A percentile compares a stretch with the other conserved stretches of the same genome.
phyloP scores from a whole-genome alignment of 1,284 basidiomycete genomes.

The Ganoderma resinaceum region DNA sequence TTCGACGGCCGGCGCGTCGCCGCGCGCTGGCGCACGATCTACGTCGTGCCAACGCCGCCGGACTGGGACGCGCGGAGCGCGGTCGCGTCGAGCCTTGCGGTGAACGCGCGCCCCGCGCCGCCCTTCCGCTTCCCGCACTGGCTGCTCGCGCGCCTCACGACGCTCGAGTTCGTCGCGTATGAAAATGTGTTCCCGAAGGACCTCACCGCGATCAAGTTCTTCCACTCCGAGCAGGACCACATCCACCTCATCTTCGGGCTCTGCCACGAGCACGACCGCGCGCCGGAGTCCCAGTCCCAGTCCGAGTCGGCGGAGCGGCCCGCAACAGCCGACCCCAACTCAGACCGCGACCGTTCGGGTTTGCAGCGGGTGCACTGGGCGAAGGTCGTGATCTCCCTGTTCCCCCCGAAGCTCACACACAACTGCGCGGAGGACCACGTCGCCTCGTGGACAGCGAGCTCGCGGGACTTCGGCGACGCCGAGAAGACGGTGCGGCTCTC shows the following conservation, averaged over 20 bases:
- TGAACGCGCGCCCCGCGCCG: not conserved
- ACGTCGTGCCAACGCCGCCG: not conserved
- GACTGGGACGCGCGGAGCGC: not conserved
- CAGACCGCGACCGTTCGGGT: too few relatives aligned
- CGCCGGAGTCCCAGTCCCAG: not conserved
- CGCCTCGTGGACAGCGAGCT: not conserved
- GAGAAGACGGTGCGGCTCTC: not conserved
- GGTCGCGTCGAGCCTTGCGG: not conserved
- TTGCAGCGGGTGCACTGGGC: too few relatives aligned
- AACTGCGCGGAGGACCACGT: slow-evolving; percentile 3
- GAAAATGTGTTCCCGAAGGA: not conserved
- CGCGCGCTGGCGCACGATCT: not conserved
- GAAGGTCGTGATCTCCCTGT: not conserved
- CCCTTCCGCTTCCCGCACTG: not conserved
- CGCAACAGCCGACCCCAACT: too few relatives aligned
- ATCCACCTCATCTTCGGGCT: not conserved
- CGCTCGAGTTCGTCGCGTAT: not conserved
- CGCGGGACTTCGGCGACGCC: not conserved
- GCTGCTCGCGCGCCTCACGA: not conserved
- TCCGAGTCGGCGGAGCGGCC: too few relatives aligned
- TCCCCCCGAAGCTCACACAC: not conserved
- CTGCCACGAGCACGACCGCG: not conserved
- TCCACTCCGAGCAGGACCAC: not conserved
- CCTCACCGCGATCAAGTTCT: not conserved
- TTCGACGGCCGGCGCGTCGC: not conserved